Conservation (phyloP, 768 basidiomycete genomes). For the Daedaleopsis sinensis region DNA sequence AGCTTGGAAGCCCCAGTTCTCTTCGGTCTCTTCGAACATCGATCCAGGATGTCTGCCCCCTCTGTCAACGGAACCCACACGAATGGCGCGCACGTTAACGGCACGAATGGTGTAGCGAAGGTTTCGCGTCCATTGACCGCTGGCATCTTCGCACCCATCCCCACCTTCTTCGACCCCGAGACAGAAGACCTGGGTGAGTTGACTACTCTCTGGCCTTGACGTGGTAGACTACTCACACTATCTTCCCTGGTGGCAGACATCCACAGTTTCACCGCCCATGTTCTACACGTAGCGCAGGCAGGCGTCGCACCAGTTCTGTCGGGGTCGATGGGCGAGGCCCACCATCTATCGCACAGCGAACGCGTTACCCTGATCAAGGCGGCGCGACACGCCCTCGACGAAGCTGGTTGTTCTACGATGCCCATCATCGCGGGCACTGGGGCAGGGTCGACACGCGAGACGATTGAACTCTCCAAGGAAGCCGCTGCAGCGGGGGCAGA, state of each 20-base stretch:
- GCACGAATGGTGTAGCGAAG: conserved; percentile 9
- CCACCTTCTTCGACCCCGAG: conserved; percentile 76
- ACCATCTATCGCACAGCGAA: conserved; percentile 48
- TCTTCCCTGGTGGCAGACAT: conserved; percentile 34
- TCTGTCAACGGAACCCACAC: not conserved
- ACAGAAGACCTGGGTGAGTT: conserved; percentile 82
- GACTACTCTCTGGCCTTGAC: not conserved
- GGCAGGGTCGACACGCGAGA: conserved; percentile 81
- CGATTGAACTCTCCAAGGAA: conserved; percentile 71
- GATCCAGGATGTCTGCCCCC: not conserved
- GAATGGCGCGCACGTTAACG: conserved; percentile 13
- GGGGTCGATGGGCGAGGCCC: conserved; percentile 53
- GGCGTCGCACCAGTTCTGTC: conserved; percentile 41
- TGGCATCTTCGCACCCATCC: conserved; percentile 86
- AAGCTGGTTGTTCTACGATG: conserved; percentile 53
- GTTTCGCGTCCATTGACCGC: conserved; percentile 60
- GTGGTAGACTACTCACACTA: not conserved
- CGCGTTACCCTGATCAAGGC: conserved; percentile 27
- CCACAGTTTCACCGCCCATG: conserved; percentile 41
- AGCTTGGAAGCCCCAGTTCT: not conserved
- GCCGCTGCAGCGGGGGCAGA: conserved; percentile 88
- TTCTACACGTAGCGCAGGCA: conserved; percentile 42
- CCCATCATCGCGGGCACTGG: conserved; percentile 87
- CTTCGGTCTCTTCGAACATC: not conserved
- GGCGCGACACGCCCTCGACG: conserved; percentile 70